A percentile compares a stretch with the other conserved stretches of the same genome.
Evolutionary conservation across 2,329 filamentous ascomycete genomes (phyloP).

Genomic region (Aspergillus japonicus): DNA sequence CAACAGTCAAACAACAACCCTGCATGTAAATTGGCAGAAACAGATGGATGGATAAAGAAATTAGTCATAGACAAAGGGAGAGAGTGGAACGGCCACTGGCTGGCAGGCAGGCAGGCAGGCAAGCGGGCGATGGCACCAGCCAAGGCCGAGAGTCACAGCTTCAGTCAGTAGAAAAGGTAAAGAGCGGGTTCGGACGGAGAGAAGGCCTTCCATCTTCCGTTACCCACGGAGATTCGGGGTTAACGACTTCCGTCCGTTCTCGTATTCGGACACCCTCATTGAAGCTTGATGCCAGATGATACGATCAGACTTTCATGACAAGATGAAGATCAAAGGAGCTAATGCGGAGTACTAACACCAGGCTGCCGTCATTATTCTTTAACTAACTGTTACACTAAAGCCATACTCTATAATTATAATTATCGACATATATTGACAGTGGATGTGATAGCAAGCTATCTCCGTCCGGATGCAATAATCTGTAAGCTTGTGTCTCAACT

Average conservation of each 20-base stretch:
- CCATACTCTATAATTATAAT: too few species aligned
- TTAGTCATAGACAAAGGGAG: too few species aligned
- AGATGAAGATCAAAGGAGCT: background rate
- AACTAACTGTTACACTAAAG: background rate
- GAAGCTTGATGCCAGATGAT: background rate
- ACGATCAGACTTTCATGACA: background rate
- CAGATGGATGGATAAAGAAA: background rate
- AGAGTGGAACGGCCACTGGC: too few species aligned
- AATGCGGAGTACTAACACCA: background rate
- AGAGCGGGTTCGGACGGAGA: background rate
- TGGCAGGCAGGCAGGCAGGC: too few species aligned
- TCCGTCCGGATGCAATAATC: too few species aligned
- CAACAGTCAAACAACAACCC: too few species aligned
- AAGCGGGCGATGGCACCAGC: too few species aligned
- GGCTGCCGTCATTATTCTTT: background rate
- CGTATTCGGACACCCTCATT: background rate
- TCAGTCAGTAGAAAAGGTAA: background rate
- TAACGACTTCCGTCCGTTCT: slow-evolving; percentile 4
- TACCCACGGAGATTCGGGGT: background rate
- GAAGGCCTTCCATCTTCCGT: background rate
- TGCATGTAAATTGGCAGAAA: background rate
- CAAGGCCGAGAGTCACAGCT: background rate
- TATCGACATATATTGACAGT: background rate
- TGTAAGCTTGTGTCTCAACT: background rate
- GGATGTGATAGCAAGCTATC: background rate